Evolutionary conservation across 2,329 filamentous ascomycete genomes (phyloP), one percentile per base, ranked within the genome.

Genomic region (Sporothrix inflata): DNA sequence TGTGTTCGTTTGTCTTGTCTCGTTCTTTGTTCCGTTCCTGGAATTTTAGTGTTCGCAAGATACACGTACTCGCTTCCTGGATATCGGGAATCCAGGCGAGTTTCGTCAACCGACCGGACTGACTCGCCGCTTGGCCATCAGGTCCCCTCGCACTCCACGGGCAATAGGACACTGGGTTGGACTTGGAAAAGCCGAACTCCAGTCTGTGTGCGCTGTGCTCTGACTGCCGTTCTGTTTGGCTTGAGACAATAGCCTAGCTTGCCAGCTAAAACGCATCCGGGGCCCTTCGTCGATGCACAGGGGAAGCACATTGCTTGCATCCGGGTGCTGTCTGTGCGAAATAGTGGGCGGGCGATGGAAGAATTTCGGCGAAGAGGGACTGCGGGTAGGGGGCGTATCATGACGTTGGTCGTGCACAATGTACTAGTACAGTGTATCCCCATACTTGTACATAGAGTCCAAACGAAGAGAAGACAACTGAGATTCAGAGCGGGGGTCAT

Each of bases 11-110:
- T 7, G 27, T 9, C 27, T 34, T 40, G 34, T 40, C 55, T 61
- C 34, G 55, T 12, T 61, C 55, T 61, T 38, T 61, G 12, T 61
- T 61, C 55, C 40, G 55, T 21, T 21, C 34, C 34, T 61, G 55
- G 8, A 21, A 5, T 5, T 5, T 40, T 61, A 16, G 30, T n/a
- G 34, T 9, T 40, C 34, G 7, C 30, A 19, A 61, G 30, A 38
- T 21, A 61, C 55, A 38, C 55, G 55, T 40, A 21, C 19, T 61
- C 34, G 55, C 30, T 40, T 40, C 55, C 55, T 38, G 16, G 3
- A 38, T 61, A n/a, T 61, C 30, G 55, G 55, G 19, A 61, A n/a
- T 40, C 8, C 30, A 30, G 21, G 6, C n/a, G 49, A 24, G 49
- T 53, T n/a, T 53, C 34, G 9, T n/a, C 55, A 61, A 61, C 55